Base-by-base conservation (phyloP, 805 yeast genomes). In the Candida succiphila region DNA sequence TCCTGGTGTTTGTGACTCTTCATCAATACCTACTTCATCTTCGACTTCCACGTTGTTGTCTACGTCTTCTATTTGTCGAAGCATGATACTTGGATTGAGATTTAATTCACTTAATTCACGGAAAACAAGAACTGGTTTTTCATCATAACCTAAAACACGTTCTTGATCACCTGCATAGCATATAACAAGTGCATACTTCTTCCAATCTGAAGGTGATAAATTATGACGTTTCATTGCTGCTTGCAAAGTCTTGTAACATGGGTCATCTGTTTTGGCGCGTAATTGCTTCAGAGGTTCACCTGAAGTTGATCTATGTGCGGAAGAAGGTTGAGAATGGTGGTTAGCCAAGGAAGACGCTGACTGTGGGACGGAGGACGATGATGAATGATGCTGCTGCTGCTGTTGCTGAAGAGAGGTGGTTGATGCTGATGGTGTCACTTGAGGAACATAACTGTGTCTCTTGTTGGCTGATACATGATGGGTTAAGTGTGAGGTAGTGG, bases 151-250 rank as follows among this genome's bases (percentile, higher is more conserved):
- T 30, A 92, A 57, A 8, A 87, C 74, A 20, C 96, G 63, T 50
- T 89, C 96, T 48, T 81, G 81, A 52, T 87, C 95, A 17, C 92
- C 95, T 18, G 92, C 95, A 51, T 85, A 87, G 50, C 94, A 82
- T 13, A 89, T 82, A 14, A 88, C 87, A 33, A 89, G 61, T 2
- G 88, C 95, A 51, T 87, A 89, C 47, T 85, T 81, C 33, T 82
- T 69, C 88, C 95, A 83, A 49, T 86, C 95, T 33, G 74, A 78
- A 22, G 75, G 72, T 30, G 75, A 76, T 31, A 89, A 67, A 38
- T 77, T 78, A 58, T 88, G 94, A 39, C 94, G 69, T 44, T 78
- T 75, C 82, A 86, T 78, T 5, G 95, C 96, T 24, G 81, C 85
- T 48, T 84, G 94, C 30, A 92, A 60, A 17, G 89, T 80, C 52